Base-by-base conservation (phyloP, 2,329 filamentous ascomycete genomes). In the Penicillium sp. region DNA sequence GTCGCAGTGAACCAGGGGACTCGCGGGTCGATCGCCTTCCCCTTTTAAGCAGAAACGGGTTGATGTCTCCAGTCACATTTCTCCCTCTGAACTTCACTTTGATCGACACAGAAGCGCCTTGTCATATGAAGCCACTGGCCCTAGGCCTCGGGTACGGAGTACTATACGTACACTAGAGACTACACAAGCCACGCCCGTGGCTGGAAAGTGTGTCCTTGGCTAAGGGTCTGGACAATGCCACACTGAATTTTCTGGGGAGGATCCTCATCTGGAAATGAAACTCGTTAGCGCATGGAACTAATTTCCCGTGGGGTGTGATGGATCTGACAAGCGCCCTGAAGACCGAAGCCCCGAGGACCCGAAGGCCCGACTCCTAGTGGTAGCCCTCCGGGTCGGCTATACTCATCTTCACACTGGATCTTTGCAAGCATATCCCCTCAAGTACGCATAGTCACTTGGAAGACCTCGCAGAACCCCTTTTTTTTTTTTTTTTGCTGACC, bases 21-120 rank as follows among this genome's bases (percentile, higher is more conserved):
- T 28, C 11, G 1, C 23, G 16, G 50, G 50, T 20, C 42, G 53
- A 57, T 57, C 55, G 27, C 11, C 38, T 55, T 34, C 55, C 49
- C 18, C 18, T 49, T 56, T 48, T 18, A 38, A 38, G 26, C 23
- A 42, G 32, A 50, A 44, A 48, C 51, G 55, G 52, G 42, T 20
- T 31, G 20, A 18, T 34, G 31, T 18, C 31, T 34, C 31, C 31
- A 34, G 31, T 31, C 35, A 18, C 34, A 27, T 42, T 22, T 24
- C 3, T 22, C 40, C 32, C 11, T 26, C 13, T 16, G n/a, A 26
- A 14, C 9, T 20, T 16, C 42, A 14, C 24, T 37, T 22, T 3
- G 34, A 44, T 31, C 42, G 34, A 37, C 34, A 13, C 20, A 23
- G 10, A 36, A 27, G 9, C 34, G 6, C 10, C 13, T 43, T 23